Conservation (phyloP, 768 basidiomycete genomes). For the Rhodotorula paludigena region DNA sequence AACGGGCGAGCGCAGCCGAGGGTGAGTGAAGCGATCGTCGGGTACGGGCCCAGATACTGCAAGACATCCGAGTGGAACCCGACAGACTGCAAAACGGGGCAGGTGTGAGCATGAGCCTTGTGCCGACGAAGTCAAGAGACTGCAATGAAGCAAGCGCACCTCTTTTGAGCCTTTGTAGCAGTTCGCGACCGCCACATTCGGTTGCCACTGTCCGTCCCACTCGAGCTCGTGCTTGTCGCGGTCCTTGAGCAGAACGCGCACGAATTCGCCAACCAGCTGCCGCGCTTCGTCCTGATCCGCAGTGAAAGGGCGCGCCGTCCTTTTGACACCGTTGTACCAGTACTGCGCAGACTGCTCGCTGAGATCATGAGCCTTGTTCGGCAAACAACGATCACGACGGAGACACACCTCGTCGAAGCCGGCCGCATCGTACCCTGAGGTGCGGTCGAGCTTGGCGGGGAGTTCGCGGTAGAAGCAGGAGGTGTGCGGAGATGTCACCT, state of each 20-base stretch:
- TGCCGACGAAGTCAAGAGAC: neutral
- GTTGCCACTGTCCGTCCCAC: constrained; percentile 34
- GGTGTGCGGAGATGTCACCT: constrained; percentile 39
- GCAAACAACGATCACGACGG: neutral
- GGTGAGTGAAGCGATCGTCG: constrained; percentile 42
- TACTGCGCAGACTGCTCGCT: constrained; percentile 12
- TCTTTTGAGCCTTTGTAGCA: constrained; percentile 37
- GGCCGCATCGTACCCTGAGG: constrained; percentile 2
- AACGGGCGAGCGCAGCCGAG: constrained; percentile 41
- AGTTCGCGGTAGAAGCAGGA: constrained; percentile 36
- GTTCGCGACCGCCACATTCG: constrained; percentile 43
- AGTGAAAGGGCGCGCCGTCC: constrained; percentile 13
- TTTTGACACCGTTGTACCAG: constrained; percentile 41
- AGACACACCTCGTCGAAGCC: constrained; percentile 24
- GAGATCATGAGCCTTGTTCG: neutral
- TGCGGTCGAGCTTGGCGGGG: neutral
- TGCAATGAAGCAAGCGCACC: constrained; percentile 7
- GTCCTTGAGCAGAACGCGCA: constrained; percentile 23
- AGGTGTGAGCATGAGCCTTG: neutral
- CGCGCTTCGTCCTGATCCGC: constrained; percentile 37
- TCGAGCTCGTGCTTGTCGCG: constrained; percentile 31
- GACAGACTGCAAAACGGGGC: constrained; percentile 14
- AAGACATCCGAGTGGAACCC: constrained; percentile 41
- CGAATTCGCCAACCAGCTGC: constrained; percentile 30
- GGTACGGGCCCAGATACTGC: constrained; percentile 41